Evolutionary conservation across 495 filamentous ascomycete species (phyloP).

Genomic region (Tuber umbilicatum): DNA sequence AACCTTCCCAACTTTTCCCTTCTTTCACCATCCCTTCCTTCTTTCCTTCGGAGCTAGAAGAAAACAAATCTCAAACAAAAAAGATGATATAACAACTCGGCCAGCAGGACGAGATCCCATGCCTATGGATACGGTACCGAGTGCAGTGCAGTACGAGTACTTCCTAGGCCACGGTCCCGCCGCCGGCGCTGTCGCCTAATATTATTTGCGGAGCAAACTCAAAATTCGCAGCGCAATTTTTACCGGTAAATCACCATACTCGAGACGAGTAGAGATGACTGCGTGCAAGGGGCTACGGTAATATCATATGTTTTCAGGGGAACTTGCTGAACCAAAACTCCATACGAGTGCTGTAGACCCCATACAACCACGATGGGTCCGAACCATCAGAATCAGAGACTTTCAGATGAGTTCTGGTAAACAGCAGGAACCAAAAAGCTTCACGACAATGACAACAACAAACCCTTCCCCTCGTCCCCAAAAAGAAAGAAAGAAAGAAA

Average conservation of each 20-base stretch:
- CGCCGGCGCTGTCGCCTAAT: background rate
- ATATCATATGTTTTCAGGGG: background rate
- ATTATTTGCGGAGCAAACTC: background rate
- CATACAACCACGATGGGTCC: background rate
- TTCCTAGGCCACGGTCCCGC: background rate
- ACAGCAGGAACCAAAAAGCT: background rate
- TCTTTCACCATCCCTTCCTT: background rate
- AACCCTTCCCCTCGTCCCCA: background rate
- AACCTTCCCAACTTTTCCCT: too few species aligned
- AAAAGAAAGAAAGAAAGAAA: background rate
- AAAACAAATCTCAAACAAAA: background rate
- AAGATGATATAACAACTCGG: background rate
- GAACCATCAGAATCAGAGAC: background rate
- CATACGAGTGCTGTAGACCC: background rate
- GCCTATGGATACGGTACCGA: background rate
- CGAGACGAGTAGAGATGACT: background rate
- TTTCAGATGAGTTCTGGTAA: background rate
- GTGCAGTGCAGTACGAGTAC: background rate
- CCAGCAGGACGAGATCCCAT: constrained; percentile 1
- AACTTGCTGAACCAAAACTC: background rate
- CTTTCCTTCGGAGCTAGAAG: background rate
- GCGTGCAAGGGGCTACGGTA: background rate
- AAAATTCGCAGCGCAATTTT: background rate
- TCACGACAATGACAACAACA: background rate
- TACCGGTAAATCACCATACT: background rate